phyloP scores from a whole-genome alignment of 306 rosid genomes.

The Mimosa bimucronata region DNA sequence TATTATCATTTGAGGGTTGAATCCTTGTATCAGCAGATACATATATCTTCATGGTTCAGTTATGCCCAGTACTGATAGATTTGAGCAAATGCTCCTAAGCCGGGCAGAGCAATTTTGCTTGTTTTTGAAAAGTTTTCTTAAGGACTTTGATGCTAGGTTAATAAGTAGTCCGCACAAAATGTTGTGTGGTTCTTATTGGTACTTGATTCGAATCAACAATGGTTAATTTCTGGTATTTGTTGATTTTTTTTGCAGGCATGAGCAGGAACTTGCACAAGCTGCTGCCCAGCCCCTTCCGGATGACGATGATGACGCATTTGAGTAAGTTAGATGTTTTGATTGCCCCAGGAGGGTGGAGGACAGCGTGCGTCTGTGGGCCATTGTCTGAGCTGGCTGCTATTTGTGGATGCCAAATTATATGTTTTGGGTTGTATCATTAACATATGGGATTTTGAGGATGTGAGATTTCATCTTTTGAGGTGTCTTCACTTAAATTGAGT shows the following conservation, averaged over 20 bases:
- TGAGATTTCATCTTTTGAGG: slow-evolving; percentile 22
- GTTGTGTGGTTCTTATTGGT: neutral
- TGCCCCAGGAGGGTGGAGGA: neutral
- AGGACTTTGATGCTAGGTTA: neutral
- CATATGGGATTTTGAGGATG: slow-evolving; percentile 30
- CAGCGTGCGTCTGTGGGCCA: neutral
- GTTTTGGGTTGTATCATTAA: slow-evolving; percentile 37
- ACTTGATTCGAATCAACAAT: neutral
- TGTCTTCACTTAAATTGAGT: slow-evolving; percentile 5
- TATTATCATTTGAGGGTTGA: neutral
- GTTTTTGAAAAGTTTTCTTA: neutral
- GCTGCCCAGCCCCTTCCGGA: slow-evolving; percentile 84
- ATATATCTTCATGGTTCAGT: neutral
- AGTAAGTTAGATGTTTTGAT: slow-evolving; percentile 31
- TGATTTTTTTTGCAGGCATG: slow-evolving; percentile 58
- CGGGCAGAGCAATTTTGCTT: neutral
- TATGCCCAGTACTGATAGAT: neutral
- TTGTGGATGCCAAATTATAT: slow-evolving; percentile 31
- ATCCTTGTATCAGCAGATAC: neutral
- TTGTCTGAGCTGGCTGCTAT: slow-evolving; percentile 24
- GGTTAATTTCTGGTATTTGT: neutral
- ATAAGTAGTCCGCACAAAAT: neutral
- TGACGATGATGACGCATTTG: slow-evolving; percentile 76
- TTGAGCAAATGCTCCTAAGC: neutral
- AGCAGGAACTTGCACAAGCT: slow-evolving; percentile 65